Conservation (phyloP, 2,329 filamentous ascomycete species). For the Cytospora chrysosperma region DNA sequence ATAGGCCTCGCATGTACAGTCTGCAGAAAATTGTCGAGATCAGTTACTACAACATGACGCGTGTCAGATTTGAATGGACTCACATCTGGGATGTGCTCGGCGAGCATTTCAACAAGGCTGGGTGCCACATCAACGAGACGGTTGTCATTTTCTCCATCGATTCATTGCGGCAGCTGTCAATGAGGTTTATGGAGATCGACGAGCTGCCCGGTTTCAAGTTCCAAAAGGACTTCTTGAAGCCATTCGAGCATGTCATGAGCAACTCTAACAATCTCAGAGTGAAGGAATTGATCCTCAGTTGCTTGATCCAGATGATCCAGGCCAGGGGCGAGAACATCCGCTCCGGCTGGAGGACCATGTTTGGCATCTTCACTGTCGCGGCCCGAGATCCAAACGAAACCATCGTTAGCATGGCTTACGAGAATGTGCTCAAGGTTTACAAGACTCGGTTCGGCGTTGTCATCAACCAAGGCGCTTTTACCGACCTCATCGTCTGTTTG, state of each 20-base stretch:
- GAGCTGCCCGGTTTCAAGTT: slow-evolving; percentile 99
- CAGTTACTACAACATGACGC: slow-evolving; percentile 99
- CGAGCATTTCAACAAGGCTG: slow-evolving; percentile 96
- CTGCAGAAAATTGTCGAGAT: slow-evolving; percentile 98
- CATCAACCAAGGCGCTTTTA: slow-evolving; percentile 94
- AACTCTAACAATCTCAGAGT: slow-evolving; percentile 90
- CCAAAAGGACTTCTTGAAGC: slow-evolving; percentile 98
- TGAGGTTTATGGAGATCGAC: slow-evolving; percentile 98
- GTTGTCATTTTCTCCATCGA: slow-evolving; percentile 98
- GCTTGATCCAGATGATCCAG: slow-evolving; percentile 98
- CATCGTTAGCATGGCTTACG: slow-evolving; percentile 95
- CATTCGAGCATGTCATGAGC: slow-evolving; percentile 95
- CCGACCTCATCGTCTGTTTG: slow-evolving; percentile 91
- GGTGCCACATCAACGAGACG: slow-evolving; percentile 92
- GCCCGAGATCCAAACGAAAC: slow-evolving; percentile 90
- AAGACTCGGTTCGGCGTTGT: slow-evolving; percentile 94
- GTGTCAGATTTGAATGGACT: slow-evolving; percentile 97
- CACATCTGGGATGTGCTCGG: slow-evolving; percentile 98
- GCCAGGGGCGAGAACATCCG: slow-evolving; percentile 94
- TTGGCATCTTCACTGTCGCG: slow-evolving; percentile 95
- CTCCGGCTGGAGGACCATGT: slow-evolving; percentile 99
- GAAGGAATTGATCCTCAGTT: slow-evolving; percentile 95
- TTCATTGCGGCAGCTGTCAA: slow-evolving; percentile 89
- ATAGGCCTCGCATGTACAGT: slow-evolving; percentile 94
- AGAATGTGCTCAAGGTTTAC: slow-evolving; percentile 95